Evolutionary conservation across 1,284 basidiomycete species (phyloP), one percentile per base, ranked within the genome.

Genomic region (Spongiforma sp.): DNA sequence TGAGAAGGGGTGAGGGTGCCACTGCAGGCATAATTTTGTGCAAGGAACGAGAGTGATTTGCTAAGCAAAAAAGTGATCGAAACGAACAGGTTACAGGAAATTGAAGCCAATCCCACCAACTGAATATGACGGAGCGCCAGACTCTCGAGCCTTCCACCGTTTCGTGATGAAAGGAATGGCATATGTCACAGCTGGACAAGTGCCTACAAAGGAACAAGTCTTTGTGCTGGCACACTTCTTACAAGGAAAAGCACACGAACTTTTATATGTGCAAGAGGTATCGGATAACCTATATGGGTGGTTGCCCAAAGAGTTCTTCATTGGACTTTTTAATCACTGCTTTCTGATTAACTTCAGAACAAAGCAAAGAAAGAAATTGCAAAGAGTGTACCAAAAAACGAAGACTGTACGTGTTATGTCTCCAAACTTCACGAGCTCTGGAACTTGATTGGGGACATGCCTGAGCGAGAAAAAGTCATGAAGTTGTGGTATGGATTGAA

Each of bases 211-310:
- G 12, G 48, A 50, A 17, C 24, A 50, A 28, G 48, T 30, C 24
- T 30, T 50, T 15, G 48, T 75, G 8, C 11, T 78, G 0, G 73
- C 73, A 0, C 68, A 73, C 32, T 78, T 66, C 67, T 60, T 83
- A 3, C 75, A 58, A 2, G 81, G 75, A 1, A 73, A 73, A 21
- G 81, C 81, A 0, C 77, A 80, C 61, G 69, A 77, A 19, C 84
- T 80, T n/a, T n/a, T n/a, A 61, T 85, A 79, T 60, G 70, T 78
- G 0, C 72, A 67, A 5, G 69, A 77, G 26, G 80, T 82, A 0
- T 67, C 78, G 0, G 48, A 65, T 0, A 69, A 75, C 1, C 67
- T 72, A 0, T 52, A 68, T 28, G 5, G 21, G 1, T 76, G 73
- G 71, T 48, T 48, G 1, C 32, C 72, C 1, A 24, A 41, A 15